phyloP scores from a whole-genome alignment of 1,284 basidiomycete species.

The Cutaneotrichosporon sp. region DNA sequence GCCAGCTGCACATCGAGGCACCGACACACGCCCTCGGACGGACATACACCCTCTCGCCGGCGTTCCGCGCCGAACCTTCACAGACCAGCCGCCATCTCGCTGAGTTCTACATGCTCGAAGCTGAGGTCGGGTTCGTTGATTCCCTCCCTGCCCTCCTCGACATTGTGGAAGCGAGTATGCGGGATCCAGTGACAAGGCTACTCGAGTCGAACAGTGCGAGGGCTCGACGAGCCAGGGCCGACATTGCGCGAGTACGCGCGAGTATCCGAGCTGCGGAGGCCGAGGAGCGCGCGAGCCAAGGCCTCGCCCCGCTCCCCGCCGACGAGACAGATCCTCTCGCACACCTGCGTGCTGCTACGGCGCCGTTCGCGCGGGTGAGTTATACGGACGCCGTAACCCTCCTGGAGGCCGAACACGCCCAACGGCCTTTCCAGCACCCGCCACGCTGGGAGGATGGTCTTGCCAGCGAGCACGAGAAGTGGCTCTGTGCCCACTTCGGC shows the following conservation, averaged over 20 bases:
- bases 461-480: constrained; percentile 87
- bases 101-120: constrained; percentile 99
- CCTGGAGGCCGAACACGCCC: constrained; percentile 52
- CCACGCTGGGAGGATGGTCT: constrained; percentile 69
- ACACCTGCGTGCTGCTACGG: constrained; percentile 24
- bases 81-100: constrained; percentile 87
- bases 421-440: constrained; percentile 53
- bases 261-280: neutral
- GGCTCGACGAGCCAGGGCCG: constrained; percentile 22
- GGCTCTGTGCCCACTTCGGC: constrained; percentile 59
- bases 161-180: constrained; percentile 61
- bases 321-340: constrained; percentile 11
- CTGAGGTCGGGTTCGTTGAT: constrained; percentile 69
- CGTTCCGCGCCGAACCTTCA: constrained; percentile 87
- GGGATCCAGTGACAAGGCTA: constrained; percentile 21
- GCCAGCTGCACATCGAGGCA: constrained; percentile 92
- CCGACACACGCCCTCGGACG: constrained; percentile 70
- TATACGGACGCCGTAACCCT: constrained; percentile 71
- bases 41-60: constrained; percentile 85
- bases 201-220: constrained; percentile 17
- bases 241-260: constrained; percentile 19
- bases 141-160: constrained; percentile 58
- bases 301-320: neutral
- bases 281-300: neutral
- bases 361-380: constrained; percentile 57